These are phyloP conservation scores for Apiotrichum porosum DNA, from an alignment of 1,284 basidiomycete genomes.

Conservation along the genomic window DNA sequence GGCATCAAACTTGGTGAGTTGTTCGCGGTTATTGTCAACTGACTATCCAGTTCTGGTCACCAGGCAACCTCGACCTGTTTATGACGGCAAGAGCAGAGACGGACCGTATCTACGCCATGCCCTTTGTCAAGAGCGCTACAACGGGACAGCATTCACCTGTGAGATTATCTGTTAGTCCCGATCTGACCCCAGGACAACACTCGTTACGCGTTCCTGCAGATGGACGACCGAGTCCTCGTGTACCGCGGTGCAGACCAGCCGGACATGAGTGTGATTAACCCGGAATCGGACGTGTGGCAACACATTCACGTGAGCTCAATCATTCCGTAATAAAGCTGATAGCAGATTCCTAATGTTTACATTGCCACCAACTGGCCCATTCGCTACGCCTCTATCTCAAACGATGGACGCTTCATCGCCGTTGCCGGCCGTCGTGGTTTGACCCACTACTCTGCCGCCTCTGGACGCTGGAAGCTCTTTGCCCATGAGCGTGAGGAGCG, in stretches of 20 bases:
- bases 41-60: constrained; percentile 93
- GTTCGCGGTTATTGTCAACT: too few relatives aligned
- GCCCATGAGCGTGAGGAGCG: constrained; percentile 79
- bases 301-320: too few relatives aligned
- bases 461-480: constrained; percentile 94
- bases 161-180: too few relatives aligned
- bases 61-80: constrained; percentile 82
- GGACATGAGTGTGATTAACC: constrained; percentile 96
- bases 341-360: constrained; percentile 85
- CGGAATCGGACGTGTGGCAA: constrained; percentile 98
- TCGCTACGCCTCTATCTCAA: constrained; percentile 83
- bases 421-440: constrained; percentile 87
- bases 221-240: constrained; percentile 90
- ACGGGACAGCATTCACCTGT: constrained; percentile 89
- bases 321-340: too few relatives aligned
- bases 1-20: constrained; percentile 10
- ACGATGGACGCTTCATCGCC: constrained; percentile 86
- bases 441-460: constrained; percentile 87
- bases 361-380: constrained; percentile 92
- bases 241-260: constrained; percentile 96
- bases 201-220: constrained; percentile 86
- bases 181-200: too few relatives aligned
- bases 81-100: constrained; percentile 51
- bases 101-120: constrained; percentile 63
- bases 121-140: constrained; percentile 92